Evolutionary conservation across 2,329 filamentous ascomycete species (phyloP).

Genomic region (Paraphoma sp.): DNA sequence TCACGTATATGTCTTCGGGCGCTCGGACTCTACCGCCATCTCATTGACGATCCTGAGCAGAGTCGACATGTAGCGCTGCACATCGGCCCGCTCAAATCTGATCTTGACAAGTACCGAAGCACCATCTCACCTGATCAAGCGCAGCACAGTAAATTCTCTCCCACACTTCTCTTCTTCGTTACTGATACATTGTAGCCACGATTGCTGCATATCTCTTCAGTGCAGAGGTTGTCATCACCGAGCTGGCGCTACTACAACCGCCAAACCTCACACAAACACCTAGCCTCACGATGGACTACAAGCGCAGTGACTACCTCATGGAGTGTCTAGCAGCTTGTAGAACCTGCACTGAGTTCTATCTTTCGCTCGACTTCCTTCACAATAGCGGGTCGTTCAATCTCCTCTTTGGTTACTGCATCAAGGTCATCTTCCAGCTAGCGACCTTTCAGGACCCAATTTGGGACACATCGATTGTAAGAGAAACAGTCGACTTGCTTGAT

Average conservation of each 20-base stretch:
- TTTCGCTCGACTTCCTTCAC: slow-evolving; percentile 9
- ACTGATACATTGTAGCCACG: slow-evolving; percentile 7
- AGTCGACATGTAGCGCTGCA: slow-evolving; percentile 13
- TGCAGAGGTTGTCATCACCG: slow-evolving; percentile 21
- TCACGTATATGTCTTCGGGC: slow-evolving; percentile 31
- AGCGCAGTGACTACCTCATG: slow-evolving; percentile 21
- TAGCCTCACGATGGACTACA: slow-evolving; percentile 6
- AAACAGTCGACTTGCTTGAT: slow-evolving; percentile 13
- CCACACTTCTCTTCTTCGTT: neutral
- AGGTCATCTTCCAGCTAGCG: slow-evolving; percentile 15
- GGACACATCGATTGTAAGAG: slow-evolving; percentile 15
- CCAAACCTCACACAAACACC: neutral
- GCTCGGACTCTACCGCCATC: slow-evolving; percentile 23
- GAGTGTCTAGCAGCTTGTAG: slow-evolving; percentile 15
- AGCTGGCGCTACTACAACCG: slow-evolving; percentile 15
- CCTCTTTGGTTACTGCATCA: slow-evolving; percentile 19
- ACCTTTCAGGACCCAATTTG: slow-evolving; percentile 18
- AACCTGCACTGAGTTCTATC: slow-evolving; percentile 15
- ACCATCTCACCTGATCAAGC: slow-evolving; percentile 10
- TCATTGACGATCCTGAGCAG: slow-evolving; percentile 10
- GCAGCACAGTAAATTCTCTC: slow-evolving; percentile 15
- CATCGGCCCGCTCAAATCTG: slow-evolving; percentile 17
- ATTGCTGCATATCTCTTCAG: slow-evolving; percentile 17
- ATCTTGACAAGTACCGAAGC: slow-evolving; percentile 14
- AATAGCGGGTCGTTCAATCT: slow-evolving; percentile 16